A percentile compares a stretch with the other conserved stretches of the same genome.
phyloP scores from a whole-genome alignment of 495 filamentous ascomycete genomes.

The Pseudevernia furfuracea region DNA sequence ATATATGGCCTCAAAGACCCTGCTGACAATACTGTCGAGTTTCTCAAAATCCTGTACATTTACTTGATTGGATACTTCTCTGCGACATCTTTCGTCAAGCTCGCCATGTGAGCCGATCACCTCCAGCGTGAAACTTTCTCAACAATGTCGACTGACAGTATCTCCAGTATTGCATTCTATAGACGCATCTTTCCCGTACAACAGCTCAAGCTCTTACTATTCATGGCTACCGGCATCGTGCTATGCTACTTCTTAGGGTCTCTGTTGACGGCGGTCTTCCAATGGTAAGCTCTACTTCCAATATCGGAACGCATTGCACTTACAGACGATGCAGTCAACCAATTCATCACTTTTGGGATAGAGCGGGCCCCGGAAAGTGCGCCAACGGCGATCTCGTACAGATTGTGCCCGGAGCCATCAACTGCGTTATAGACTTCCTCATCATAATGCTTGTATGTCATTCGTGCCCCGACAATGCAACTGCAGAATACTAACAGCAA shows the following conservation, averaged over 20 bases:
- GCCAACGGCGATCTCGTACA: conserved; percentile 9
- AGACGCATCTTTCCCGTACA: conserved; percentile 20
- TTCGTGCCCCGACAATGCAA: not conserved
- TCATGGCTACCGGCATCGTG: conserved; percentile 7
- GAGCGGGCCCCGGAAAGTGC: conserved; percentile 10
- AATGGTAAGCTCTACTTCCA: conserved; percentile 12
- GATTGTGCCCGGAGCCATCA: conserved; percentile 18
- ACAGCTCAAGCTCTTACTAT: conserved; percentile 13
- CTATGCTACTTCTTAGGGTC: conserved; percentile 6
- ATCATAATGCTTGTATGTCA: conserved; percentile 20
- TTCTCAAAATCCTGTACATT: conserved; percentile 15
- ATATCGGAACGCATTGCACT: not conserved
- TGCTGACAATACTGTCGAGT: conserved; percentile 7
- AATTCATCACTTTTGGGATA: conserved; percentile 19
- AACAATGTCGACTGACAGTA: not conserved
- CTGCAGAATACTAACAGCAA: not conserved
- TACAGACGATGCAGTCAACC: conserved; percentile 8
- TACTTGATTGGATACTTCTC: conserved; percentile 14
- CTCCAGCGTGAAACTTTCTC: not conserved
- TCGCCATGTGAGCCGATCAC: conserved; percentile 1
- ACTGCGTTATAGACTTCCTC: conserved; percentile 21
- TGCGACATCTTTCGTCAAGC: not conserved
- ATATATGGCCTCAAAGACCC: conserved; percentile 11
- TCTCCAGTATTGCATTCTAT: conserved; percentile 22
- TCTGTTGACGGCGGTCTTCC: conserved; percentile 16